These are phyloP conservation scores for Beauveria bassiana DNA, from an alignment of 2,329 filamentous ascomycete genomes.

Conservation along the genomic window DNA sequence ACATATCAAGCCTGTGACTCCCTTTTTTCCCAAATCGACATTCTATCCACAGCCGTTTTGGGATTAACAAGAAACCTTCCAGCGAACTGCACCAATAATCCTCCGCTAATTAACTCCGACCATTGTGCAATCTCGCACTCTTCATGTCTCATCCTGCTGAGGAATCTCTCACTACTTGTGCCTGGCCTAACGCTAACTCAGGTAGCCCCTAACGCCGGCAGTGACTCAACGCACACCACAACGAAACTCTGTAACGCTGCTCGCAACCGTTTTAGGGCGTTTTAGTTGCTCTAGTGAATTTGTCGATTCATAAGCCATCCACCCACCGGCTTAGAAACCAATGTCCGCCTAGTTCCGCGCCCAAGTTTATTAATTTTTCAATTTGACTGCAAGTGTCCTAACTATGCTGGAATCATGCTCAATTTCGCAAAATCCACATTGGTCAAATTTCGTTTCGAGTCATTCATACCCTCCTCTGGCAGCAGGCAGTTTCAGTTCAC, in stretches of 20 bases:
- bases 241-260: background rate
- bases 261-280: background rate
- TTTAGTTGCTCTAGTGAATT: background rate
- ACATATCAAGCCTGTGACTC: background rate
- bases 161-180: background rate
- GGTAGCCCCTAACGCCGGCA: conserved; percentile 1
- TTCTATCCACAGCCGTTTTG: no score
- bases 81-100: no score
- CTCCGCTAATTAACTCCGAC: background rate
- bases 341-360: conserved; percentile 3
- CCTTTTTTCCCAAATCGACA: background rate
- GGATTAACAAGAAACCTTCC: no score
- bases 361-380: background rate
- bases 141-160: background rate
- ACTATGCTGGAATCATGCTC: background rate
- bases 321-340: conserved; percentile 3
- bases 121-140: background rate
- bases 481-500: no score
- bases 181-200: background rate
- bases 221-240: background rate
- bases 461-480: background rate
- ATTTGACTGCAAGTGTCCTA: no score
- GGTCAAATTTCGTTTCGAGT: background rate
- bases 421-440: background rate
- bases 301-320: conserved; percentile 2